Conservation (phyloP, 164 flowering plant genomes). For the Euptelea pleiosperma region DNA sequence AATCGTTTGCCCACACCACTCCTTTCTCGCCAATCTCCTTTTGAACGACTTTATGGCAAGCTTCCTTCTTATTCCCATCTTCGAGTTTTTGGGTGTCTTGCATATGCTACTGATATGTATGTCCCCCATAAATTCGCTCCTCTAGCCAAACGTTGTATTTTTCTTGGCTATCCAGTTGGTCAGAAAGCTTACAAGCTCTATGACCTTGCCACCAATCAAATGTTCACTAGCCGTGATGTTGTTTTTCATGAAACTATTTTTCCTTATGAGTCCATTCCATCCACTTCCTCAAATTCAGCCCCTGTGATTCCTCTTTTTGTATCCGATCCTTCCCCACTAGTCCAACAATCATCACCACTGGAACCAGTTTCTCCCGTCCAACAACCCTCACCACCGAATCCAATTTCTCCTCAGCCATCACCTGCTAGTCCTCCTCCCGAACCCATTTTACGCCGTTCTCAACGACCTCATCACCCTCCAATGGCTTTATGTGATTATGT, state of each 20-base stretch:
- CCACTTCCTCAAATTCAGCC: neutral
- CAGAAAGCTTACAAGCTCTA: constrained; percentile 6
- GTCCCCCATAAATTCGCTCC: neutral
- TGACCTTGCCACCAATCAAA: constrained; percentile 1
- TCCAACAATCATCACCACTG: neutral
- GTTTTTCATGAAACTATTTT: constrained; percentile 10
- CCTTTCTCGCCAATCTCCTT: neutral
- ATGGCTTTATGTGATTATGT: too few relatives aligned
- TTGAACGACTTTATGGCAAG: constrained; percentile 3
- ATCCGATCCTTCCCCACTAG: too few relatives aligned
- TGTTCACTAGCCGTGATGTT: constrained; percentile 2
- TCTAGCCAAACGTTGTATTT: constrained; percentile 14
- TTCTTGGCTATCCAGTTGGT: constrained; percentile 19
- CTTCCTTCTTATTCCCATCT: constrained; percentile 6
- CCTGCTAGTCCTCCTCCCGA: too few relatives aligned
- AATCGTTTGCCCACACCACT: too few relatives aligned
- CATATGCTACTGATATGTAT: constrained; percentile 8
- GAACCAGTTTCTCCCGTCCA: neutral
- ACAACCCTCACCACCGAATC: constrained; percentile 3
- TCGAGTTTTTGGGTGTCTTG: constrained; percentile 15
- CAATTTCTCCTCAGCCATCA: too few relatives aligned
- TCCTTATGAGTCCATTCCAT: neutral
- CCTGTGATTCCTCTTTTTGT: too few relatives aligned
- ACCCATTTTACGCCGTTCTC: too few relatives aligned
- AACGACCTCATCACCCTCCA: constrained; percentile 3